Evolutionary conservation across 306 rosid genomes (phyloP).

Genomic region (Vigna hirtella): DNA sequence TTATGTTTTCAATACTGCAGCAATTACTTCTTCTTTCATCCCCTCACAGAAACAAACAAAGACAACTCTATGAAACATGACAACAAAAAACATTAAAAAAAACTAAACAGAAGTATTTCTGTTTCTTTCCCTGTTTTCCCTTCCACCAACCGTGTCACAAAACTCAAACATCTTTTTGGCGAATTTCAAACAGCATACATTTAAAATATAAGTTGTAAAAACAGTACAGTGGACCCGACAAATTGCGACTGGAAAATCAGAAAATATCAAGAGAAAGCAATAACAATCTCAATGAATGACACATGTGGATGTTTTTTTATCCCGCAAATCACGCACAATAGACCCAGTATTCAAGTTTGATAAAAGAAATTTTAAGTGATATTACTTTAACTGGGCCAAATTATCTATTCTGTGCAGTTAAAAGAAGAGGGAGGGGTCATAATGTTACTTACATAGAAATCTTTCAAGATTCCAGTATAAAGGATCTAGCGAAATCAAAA

Average conservation of each 20-base stretch:
- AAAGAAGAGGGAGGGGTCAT: conserved; percentile 15
- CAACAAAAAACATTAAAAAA: too few species aligned
- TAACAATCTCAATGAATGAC: neutral
- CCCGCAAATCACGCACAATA: conserved; percentile 14
- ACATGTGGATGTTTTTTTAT: neutral
- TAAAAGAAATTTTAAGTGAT: conserved; percentile 20
- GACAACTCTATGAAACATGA: neutral
- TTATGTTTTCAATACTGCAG: too few species aligned
- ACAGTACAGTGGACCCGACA: neutral
- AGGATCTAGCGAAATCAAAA: conserved; percentile 33
- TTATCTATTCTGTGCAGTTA: conserved; percentile 25
- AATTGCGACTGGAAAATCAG: neutral
- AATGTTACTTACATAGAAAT: conserved; percentile 27
- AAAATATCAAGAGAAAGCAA: neutral
- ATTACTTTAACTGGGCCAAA: conserved; percentile 30
- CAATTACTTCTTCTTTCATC: too few species aligned
- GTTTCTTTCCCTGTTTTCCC: neutral
- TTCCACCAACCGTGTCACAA: neutral
- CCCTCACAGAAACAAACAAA: too few species aligned
- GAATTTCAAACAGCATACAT: conserved; percentile 7
- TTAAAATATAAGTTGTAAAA: conserved; percentile 2
- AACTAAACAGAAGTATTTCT: too few species aligned
- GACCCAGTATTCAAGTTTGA: conserved; percentile 20
- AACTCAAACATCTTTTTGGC: neutral
- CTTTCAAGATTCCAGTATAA: conserved; percentile 29